A percentile compares a stretch with the other conserved stretches of the same genome.
Evolutionary conservation across 768 basidiomycete genomes (phyloP).

Genomic region (Chalciporus piperatus): DNA sequence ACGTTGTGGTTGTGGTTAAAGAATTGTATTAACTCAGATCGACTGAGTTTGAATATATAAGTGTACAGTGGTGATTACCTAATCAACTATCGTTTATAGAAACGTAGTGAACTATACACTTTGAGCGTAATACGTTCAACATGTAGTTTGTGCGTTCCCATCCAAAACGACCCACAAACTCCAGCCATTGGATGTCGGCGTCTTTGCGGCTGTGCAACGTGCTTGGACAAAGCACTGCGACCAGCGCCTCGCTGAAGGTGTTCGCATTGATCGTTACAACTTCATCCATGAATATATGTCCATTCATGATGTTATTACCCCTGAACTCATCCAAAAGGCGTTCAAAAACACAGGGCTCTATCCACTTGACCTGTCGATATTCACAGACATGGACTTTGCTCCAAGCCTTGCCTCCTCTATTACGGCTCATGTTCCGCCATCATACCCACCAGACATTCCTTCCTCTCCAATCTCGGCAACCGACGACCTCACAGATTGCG

Average conservation of each 20-base stretch:
- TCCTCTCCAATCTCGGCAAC: too few species aligned
- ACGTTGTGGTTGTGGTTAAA: too few species aligned
- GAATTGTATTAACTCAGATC: too few species aligned
- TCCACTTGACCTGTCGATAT: background rate
- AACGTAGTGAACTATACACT: too few species aligned
- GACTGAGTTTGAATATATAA: too few species aligned
- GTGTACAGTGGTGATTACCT: too few species aligned
- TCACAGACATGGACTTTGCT: background rate
- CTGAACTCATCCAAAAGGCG: conserved; percentile 15
- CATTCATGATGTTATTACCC: conserved; percentile 15
- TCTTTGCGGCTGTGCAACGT: conserved; percentile 33
- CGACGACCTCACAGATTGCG: too few species aligned
- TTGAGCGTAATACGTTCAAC: too few species aligned
- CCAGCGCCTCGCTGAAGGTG: conserved; percentile 14
- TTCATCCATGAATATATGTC: conserved; percentile 12
- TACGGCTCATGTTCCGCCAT: too few species aligned
- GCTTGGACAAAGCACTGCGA: conserved; percentile 30
- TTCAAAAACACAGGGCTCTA: conserved; percentile 25
- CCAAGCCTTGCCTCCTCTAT: too few species aligned
- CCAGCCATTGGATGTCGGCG: conserved; percentile 42
- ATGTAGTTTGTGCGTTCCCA: conserved; percentile 34
- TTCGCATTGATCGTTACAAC: conserved; percentile 22
- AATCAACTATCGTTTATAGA: too few species aligned
- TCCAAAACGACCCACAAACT: conserved; percentile 42
- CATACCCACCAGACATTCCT: too few species aligned